Evolutionary conservation across 139 green algal species (phyloP).

Genomic region (Chlorella sp.): DNA sequence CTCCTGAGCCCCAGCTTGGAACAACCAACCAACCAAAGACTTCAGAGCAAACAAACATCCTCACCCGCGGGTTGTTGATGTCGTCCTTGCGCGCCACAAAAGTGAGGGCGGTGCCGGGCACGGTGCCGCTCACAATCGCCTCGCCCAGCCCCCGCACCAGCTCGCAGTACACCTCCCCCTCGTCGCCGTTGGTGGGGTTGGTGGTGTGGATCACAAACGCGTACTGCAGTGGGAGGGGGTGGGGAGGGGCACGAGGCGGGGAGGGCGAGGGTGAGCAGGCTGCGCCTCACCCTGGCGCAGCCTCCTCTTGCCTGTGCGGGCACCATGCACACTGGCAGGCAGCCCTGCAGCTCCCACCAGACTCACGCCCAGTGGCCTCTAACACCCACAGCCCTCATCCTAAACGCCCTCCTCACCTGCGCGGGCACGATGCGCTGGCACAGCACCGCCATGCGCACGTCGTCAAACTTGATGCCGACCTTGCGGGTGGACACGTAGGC

Average conservation of each 20-base stretch:
- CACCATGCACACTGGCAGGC: too few relatives aligned
- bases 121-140: conserved; percentile 94
- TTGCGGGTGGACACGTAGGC: conserved; percentile 85
- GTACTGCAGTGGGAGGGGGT: conserved; percentile 69
- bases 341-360: too few relatives aligned
- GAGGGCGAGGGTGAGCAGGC: neutral
- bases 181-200: conserved; percentile 86
- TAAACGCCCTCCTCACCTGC: neutral
- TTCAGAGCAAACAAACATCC: too few relatives aligned
- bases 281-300: too few relatives aligned
- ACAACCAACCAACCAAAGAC: too few relatives aligned
- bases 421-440: conserved; percentile 93
- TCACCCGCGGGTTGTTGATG: conserved; percentile 74
- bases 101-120: conserved; percentile 87
- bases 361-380: neutral
- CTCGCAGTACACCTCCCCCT: conserved; percentile 94
- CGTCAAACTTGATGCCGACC: conserved; percentile 86
- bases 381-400: neutral
- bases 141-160: conserved; percentile 88
- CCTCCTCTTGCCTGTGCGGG: too few relatives aligned
- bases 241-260: neutral
- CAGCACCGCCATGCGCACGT: conserved; percentile 98
- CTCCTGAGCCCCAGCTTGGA: too few relatives aligned
- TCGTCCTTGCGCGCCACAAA: conserved; percentile 81
- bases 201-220: conserved; percentile 99